Conservation (phyloP, 441 rosid genomes). For the Gossypium lobatum region DNA sequence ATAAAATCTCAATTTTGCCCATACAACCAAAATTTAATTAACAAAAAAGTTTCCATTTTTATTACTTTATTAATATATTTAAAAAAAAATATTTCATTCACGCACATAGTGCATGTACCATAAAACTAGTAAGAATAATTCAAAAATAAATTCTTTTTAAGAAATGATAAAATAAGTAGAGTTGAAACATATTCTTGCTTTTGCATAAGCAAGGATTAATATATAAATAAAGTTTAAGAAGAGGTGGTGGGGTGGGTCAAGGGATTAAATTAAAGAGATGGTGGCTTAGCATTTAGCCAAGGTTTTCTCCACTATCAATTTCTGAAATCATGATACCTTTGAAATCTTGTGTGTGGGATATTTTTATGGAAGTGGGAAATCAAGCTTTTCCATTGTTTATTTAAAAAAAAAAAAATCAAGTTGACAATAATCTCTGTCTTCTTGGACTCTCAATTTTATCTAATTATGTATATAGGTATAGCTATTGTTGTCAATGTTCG, state of each 20-base stretch:
- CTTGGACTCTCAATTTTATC: no score
- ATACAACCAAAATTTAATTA: no score
- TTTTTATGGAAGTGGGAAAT: slow-evolving; percentile 22
- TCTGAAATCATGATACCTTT: slow-evolving; percentile 28
- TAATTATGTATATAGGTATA: no score
- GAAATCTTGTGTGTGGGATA: slow-evolving; percentile 23
- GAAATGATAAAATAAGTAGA: background rate
- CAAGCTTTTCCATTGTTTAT: background rate
- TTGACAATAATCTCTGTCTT: background rate
- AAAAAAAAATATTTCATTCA: no score
- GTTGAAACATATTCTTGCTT: background rate
- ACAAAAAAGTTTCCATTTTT: no score
- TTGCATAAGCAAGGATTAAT: background rate
- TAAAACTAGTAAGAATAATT: background rate
- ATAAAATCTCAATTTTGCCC: no score
- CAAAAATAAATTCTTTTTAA: background rate
- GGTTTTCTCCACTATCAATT: slow-evolving; percentile 31
- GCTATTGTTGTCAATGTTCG: no score
- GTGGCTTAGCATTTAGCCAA: slow-evolving; percentile 7
- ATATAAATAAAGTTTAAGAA: background rate
- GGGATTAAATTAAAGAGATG: slow-evolving; percentile 12
- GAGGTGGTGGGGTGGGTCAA: background rate
- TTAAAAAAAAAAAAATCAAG: background rate
- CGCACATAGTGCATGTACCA: background rate
- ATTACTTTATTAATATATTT: no score